A percentile compares a stretch with the other conserved stretches of the same genome.
These are phyloP conservation scores for Gracilaria caudata DNA, from an alignment of 23 red algal species.

Conservation along the genomic window DNA sequence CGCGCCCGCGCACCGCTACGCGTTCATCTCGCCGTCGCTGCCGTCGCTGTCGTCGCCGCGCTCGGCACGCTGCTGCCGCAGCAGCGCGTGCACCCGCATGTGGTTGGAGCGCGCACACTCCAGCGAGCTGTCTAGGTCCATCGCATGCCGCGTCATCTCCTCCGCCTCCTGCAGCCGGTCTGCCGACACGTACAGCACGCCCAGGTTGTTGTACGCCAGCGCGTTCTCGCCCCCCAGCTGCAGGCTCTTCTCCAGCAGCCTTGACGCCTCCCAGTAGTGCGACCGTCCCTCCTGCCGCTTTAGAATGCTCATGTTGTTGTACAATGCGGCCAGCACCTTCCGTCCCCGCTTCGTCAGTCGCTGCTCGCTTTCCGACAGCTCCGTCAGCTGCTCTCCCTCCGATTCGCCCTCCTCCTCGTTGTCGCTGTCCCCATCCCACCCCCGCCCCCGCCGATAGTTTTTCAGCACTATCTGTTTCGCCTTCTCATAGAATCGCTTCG, in stretches of 20 bases:
- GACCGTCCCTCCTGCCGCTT: slow-evolving; percentile 57
- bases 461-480: slow-evolving; percentile 26
- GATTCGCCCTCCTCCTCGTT: neutral
- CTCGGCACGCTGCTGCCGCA: neutral
- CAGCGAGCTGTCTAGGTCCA: slow-evolving; percentile 44
- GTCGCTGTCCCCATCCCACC: neutral
- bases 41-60: neutral
- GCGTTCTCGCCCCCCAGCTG: slow-evolving; percentile 50
- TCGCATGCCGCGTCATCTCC: slow-evolving; percentile 58
- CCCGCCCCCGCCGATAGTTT: neutral
- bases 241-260: slow-evolving; percentile 58
- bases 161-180: slow-evolving; percentile 42
- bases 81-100: slow-evolving; percentile 40
- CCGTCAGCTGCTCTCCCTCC: neutral
- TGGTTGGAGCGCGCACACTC: slow-evolving; percentile 77
- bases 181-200: slow-evolving; percentile 67
- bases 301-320: slow-evolving; percentile 67
- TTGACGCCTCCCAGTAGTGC: slow-evolving; percentile 29
- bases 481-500: slow-evolving; percentile 51
- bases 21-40: neutral
- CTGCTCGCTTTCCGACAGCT: slow-evolving; percentile 15
- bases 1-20: too few relatives aligned
- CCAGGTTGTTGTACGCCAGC: slow-evolving; percentile 82
- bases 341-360: slow-evolving; percentile 19
- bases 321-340: slow-evolving; percentile 59